Base-by-base conservation (phyloP, 495 filamentous ascomycete genomes). In the Extremus antarcticus region DNA sequence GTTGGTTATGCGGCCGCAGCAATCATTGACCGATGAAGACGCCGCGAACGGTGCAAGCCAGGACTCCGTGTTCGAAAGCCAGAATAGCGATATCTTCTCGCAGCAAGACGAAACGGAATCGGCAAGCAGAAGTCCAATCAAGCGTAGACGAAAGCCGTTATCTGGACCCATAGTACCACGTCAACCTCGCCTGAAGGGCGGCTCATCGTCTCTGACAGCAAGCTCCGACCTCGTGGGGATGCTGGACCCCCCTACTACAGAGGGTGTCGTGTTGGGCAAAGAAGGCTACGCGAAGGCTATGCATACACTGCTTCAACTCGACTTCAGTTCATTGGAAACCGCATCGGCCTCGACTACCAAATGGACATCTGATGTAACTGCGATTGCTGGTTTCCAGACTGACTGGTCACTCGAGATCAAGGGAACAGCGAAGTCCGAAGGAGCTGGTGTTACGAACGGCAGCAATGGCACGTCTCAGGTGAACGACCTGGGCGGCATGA, bases 301-400 rank as follows among this genome's bases (percentile, higher is more conserved):
- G 53, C 85, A 94, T 59, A 70, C 88, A 32, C 73, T 98, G 1
- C 77, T 95, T n/a, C 79, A 84, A 22, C 78, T 90, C 15, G 88
- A 96, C 66, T 96, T 96, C 68, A 81, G 81, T 11, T 83, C 80
- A 35, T 60, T 83, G 22, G 75, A 82, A 2, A 76, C 85, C n/a
- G 84, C 88, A 3, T 70, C 70, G 15, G 70, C 73, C 21, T 88
- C 86, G 63, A 90, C 88, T 10, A 72, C 68, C 51, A 77, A 82
- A 40, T 96, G 90, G 85, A 75, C 86, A 20, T 77, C 80, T 25
- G 76, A 83, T 48, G 76, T 82, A 3, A 72, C 72, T 10, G 70
- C 71, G 15, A 68, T 78, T 7, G 76, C 75, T 0, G 79, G 78
- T 17, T 58, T 75, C 13, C 35, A 25, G 52, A 70, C 76, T 43